phyloP scores from a whole-genome alignment of 1,284 basidiomycete genomes.

The Cryptococcus jaspeensis region DNA sequence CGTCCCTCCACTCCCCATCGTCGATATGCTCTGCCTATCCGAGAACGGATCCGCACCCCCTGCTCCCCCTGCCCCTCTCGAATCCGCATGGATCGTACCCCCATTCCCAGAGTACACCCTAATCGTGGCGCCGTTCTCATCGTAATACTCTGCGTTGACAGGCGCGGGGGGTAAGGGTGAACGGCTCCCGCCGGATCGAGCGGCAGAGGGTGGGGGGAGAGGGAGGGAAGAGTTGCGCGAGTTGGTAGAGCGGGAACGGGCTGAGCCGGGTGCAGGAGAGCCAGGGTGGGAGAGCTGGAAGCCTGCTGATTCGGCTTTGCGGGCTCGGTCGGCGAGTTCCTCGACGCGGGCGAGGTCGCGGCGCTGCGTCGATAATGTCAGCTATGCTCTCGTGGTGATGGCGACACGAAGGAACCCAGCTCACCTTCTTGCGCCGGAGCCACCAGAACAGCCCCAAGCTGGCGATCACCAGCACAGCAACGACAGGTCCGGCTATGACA shows the following conservation, averaged over 20 bases:
- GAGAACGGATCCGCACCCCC: constrained; percentile 44
- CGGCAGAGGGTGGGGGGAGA: constrained; percentile 8
- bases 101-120: constrained; percentile 37
- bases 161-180: constrained; percentile 34
- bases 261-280: constrained; percentile 31
- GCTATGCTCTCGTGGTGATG: neutral
- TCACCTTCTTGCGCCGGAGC: constrained; percentile 48
- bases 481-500: constrained; percentile 49
- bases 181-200: constrained; percentile 6
- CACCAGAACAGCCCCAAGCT: constrained; percentile 48
- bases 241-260: constrained; percentile 20
- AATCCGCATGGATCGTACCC: constrained; percentile 43
- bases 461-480: constrained; percentile 47
- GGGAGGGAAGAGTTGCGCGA: constrained; percentile 5
- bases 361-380: constrained; percentile 22
- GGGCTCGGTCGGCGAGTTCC: constrained; percentile 44
- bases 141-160: constrained; percentile 40
- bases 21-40: constrained; percentile 43
- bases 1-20: constrained; percentile 26
- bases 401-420: constrained; percentile 6
- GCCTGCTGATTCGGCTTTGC: constrained; percentile 48
- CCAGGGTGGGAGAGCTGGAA: constrained; percentile 42
- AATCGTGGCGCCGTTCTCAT: constrained; percentile 34
- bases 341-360: constrained; percentile 47
- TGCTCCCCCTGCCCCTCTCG: constrained; percentile 28